Percentiles rank a stretch among this genome's conserved stretches.
Conservation (phyloP, 352 stramenopile species). For the Phytopythium aichiense region DNA sequence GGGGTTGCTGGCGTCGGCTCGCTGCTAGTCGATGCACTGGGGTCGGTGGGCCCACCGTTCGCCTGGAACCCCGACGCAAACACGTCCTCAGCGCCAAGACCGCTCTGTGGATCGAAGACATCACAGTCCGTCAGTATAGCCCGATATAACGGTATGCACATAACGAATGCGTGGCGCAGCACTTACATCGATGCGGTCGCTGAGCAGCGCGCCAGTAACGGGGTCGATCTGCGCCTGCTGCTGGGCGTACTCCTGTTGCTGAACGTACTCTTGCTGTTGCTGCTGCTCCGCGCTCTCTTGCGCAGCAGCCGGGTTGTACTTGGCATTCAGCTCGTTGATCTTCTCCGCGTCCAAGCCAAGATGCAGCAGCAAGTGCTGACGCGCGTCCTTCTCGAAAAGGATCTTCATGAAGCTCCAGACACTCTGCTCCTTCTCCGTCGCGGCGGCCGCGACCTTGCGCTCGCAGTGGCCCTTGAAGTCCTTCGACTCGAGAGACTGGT, state of each 20-base stretch:
- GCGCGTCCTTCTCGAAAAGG: slow-evolving; percentile 93
- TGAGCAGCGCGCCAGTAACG: slow-evolving; percentile 42
- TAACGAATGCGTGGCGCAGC: neutral
- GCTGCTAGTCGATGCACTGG: neutral
- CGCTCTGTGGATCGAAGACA: slow-evolving; percentile 27
- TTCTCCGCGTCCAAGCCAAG: slow-evolving; percentile 92
- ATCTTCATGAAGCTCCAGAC: slow-evolving; percentile 93
- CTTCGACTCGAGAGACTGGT: slow-evolving; percentile 85
- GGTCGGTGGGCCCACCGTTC: slow-evolving; percentile 20
- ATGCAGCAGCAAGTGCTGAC: slow-evolving; percentile 93
- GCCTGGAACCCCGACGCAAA: slow-evolving; percentile 68
- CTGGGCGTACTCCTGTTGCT: slow-evolving; percentile 17
- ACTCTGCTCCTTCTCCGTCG: slow-evolving; percentile 62
- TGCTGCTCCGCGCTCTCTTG: slow-evolving; percentile 11
- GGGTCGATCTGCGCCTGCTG: slow-evolving; percentile 31
- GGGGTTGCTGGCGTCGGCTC: slow-evolving; percentile 25
- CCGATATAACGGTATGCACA: neutral
- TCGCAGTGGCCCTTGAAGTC: slow-evolving; percentile 94
- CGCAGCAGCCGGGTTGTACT: slow-evolving; percentile 55
- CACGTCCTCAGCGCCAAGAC: slow-evolving; percentile 65
- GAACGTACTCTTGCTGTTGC: slow-evolving; percentile 11
- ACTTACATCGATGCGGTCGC: slow-evolving; percentile 75
- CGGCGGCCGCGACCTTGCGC: slow-evolving; percentile 69
- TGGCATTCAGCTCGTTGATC: slow-evolving; percentile 85
- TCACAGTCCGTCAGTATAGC: neutral